Conservation (phyloP, 2,329 filamentous ascomycete species). For the Botrytis medusae region DNA sequence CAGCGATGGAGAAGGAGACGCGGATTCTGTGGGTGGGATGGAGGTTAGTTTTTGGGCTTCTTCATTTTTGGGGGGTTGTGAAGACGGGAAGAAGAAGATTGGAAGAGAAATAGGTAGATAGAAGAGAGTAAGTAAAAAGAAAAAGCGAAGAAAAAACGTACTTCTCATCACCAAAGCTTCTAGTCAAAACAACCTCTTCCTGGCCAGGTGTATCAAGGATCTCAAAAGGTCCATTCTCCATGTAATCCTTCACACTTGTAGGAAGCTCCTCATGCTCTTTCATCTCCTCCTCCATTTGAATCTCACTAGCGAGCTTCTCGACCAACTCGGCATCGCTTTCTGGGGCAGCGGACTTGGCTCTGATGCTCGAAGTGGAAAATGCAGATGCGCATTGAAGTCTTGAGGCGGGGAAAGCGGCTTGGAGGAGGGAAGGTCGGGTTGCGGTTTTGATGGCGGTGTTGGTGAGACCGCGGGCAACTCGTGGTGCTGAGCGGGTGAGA, state of each 20-base stretch:
- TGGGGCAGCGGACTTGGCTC: constrained; percentile 38
- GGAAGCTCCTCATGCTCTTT: constrained; percentile 69
- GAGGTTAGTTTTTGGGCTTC: background rate
- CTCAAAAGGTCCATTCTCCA: constrained; percentile 82
- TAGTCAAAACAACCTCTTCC: constrained; percentile 83
- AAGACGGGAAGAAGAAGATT: constrained; percentile 38
- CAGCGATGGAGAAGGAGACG: constrained; percentile 80
- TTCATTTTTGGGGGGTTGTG: constrained; percentile 29
- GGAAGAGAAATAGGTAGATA: background rate
- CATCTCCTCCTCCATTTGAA: constrained; percentile 80
- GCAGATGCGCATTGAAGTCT: constrained; percentile 35
- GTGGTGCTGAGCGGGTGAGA: constrained; percentile 65
- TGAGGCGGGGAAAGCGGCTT: constrained; percentile 36
- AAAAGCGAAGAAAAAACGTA: constrained; percentile 46
- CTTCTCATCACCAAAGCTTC: constrained; percentile 86
- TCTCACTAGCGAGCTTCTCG: constrained; percentile 81
- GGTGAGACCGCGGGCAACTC: constrained; percentile 59
- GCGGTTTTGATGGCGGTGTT: constrained; percentile 50
- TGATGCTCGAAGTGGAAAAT: constrained; percentile 45
- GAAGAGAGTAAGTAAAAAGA: background rate
- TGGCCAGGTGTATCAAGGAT: constrained; percentile 78
- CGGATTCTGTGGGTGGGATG: constrained; percentile 58
- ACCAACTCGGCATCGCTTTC: constrained; percentile 76
- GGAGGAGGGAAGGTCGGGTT: constrained; percentile 31
- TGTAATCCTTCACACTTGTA: constrained; percentile 79